A percentile compares a stretch with the other conserved stretches of the same genome.
Conservation (phyloP, 768 basidiomycete species). For the Rhizopogon salebrosus region DNA sequence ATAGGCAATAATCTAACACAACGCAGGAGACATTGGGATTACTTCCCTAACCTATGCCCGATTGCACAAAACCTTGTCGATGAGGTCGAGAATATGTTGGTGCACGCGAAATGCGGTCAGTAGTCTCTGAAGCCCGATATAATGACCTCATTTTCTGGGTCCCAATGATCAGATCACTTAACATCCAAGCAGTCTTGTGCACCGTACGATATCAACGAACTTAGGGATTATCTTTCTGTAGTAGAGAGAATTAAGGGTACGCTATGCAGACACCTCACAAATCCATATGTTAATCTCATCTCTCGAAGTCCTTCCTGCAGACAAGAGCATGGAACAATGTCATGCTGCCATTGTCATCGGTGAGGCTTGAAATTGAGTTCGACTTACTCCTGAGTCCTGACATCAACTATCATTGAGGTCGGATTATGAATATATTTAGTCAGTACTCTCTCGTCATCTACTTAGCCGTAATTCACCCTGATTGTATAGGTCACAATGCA, state of each 20-base stretch:
- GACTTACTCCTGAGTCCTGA: conserved; percentile 1
- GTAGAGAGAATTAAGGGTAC: conserved; percentile 20
- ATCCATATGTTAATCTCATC: background rate
- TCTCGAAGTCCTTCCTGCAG: background rate
- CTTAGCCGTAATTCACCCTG: background rate
- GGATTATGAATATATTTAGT: conserved; percentile 27
- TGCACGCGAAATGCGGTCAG: conserved; percentile 23
- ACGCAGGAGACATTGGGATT: conserved; percentile 30
- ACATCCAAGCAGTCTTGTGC: conserved; percentile 23
- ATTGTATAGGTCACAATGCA: conserved; percentile 22
- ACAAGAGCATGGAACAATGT: conserved; percentile 2
- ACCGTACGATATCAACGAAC: conserved; percentile 12
- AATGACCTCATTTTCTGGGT: background rate
- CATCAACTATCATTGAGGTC: conserved; percentile 14
- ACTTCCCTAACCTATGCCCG: conserved; percentile 21
- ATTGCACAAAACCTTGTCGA: conserved; percentile 21
- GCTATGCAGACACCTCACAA: background rate
- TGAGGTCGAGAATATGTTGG: conserved; percentile 19
- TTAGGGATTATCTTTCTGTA: conserved; percentile 18
- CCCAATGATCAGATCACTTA: conserved; percentile 14
- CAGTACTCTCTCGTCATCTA: background rate
- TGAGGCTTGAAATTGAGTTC: background rate
- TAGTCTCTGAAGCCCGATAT: background rate
- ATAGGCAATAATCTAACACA: background rate
- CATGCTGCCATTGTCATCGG: conserved; percentile 18